Conservation (phyloP, 2,329 filamentous ascomycete species). For the Anisogramma anomala region DNA sequence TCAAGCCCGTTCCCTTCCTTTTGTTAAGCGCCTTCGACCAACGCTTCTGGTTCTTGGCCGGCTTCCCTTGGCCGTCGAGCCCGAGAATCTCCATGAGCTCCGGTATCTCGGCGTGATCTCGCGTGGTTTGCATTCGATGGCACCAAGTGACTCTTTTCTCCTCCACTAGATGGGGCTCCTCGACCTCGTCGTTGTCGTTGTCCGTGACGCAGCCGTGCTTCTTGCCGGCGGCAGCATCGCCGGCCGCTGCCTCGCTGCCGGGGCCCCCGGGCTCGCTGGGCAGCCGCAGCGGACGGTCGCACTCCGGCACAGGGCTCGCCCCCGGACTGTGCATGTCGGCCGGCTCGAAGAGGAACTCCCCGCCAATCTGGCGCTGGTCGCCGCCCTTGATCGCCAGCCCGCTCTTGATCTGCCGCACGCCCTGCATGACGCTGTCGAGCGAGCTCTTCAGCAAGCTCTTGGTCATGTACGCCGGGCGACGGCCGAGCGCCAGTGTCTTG, state of each 20-base stretch:
- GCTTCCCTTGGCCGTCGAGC: constrained; percentile 32
- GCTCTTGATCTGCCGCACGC: constrained; percentile 42
- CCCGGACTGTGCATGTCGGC: constrained; percentile 32
- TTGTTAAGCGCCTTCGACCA: constrained; percentile 35
- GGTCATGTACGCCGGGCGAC: constrained; percentile 52
- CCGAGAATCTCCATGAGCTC: constrained; percentile 55
- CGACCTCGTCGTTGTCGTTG: constrained; percentile 16
- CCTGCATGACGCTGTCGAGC: constrained; percentile 44
- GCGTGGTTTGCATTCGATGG: constrained; percentile 67
- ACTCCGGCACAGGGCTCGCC: constrained; percentile 25
- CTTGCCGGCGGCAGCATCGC: no score
- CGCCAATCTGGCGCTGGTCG: constrained; percentile 58
- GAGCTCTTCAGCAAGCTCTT: constrained; percentile 40
- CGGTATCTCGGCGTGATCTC: constrained; percentile 63
- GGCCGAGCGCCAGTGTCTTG: constrained; percentile 48
- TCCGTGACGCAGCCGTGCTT: constrained; percentile 14
- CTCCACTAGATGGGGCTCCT: constrained; percentile 25
- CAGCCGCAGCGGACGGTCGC: constrained; percentile 22
- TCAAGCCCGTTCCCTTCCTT: constrained; percentile 43
- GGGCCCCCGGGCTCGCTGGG: constrained; percentile 1
- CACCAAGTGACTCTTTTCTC: constrained; percentile 64
- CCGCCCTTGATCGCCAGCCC: constrained; percentile 53
- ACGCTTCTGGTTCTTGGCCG: constrained; percentile 29
- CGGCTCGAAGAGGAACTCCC: constrained; percentile 67
- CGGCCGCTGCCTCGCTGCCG: not conserved